Evolutionary conservation across 805 yeast species (phyloP), one percentile per base, ranked within the genome.

Genomic region (Metschnikowia bowlesiae): DNA sequence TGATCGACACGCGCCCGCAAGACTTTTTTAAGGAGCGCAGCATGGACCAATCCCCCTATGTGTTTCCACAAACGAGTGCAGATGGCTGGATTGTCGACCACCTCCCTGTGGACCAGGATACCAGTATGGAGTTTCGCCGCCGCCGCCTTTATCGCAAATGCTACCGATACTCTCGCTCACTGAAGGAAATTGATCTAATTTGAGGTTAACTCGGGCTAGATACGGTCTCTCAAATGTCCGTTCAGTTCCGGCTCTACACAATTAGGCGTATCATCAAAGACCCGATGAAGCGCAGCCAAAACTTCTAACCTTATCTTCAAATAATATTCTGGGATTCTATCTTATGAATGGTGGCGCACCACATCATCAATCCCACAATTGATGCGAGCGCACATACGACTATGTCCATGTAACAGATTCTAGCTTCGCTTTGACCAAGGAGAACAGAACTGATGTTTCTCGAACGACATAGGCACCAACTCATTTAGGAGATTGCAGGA

Each of bases 121-220:
- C 68, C 13, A 76, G 71, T 53, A 71, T 70, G 1, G 65, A 75
- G 51, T 84, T 80, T 58, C 75, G 87, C 53, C 71, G 90, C 56
- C 73, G 88, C 59, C 68, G 89, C 50, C 63, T 82, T 36, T 68
- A 64, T 30, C 70, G 89, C 49, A 75, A 71, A 47, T 83, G 84
- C 42, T 70, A 72, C 38, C 64, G 85, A 57, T 77, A 74, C 51
- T 50, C 58, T 7, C 55, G 62, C 8, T 60, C 61, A 6, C 45
- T 38, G 33, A 43, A 46, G 38, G 40, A 44, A 33, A 16, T 44
- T 10, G 49, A 46, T 30, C 14, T 45, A 4, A n/a, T 42, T 7
- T 28, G 18, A 29, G 11, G 6, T 6, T 16, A 1, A 28, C 38
- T 14, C 10, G 7, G 11, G 5, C 7, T 6, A 9, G 18, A 36